Conservation (phyloP, 768 basidiomycete genomes). For the Phlebiopsis gigantea region DNA sequence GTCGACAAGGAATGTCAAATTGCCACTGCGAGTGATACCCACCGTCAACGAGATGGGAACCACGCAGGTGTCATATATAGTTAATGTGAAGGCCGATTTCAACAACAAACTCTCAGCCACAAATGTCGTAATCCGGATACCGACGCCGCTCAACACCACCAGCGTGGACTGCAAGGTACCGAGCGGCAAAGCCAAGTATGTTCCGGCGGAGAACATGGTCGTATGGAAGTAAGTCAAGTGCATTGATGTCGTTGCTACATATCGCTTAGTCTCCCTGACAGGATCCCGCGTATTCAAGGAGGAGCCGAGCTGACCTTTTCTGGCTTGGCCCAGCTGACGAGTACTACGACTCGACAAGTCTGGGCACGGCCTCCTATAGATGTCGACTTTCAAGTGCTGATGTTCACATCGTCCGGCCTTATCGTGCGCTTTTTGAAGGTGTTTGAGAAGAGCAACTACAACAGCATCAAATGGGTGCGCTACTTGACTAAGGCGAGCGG, state of each 20-base stretch:
- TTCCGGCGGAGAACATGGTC: conserved; percentile 92
- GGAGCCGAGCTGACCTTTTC: conserved; percentile 85
- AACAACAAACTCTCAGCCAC: conserved; percentile 90
- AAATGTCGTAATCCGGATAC: conserved; percentile 88
- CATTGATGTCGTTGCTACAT: background rate
- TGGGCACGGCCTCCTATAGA: conserved; percentile 99
- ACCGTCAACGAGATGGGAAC: conserved; percentile 93
- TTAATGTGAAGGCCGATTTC: conserved; percentile 87
- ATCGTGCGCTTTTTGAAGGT: conserved; percentile 97
- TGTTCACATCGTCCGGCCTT: conserved; percentile 96
- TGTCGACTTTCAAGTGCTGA: conserved; percentile 97
- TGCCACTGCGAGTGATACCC: conserved; percentile 85
- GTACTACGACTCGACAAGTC: conserved; percentile 88
- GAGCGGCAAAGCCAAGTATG: conserved; percentile 95
- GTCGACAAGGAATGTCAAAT: conserved; percentile 91
- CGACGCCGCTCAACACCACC: conserved; percentile 93
- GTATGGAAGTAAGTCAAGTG: conserved; percentile 85
- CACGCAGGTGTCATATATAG: conserved; percentile 83
- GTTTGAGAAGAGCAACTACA: conserved; percentile 93
- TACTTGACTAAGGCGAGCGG: conserved; percentile 94
- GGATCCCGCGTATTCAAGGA: conserved; percentile 89
- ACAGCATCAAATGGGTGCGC: conserved; percentile 93
- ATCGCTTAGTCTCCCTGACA: conserved; percentile 27
- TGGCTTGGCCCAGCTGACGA: conserved; percentile 77
- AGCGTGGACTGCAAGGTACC: conserved; percentile 88